Evolutionary conservation across 306 rosid genomes (phyloP), one percentile per base, ranked within the genome.

Genomic region (Myrica gale): DNA sequence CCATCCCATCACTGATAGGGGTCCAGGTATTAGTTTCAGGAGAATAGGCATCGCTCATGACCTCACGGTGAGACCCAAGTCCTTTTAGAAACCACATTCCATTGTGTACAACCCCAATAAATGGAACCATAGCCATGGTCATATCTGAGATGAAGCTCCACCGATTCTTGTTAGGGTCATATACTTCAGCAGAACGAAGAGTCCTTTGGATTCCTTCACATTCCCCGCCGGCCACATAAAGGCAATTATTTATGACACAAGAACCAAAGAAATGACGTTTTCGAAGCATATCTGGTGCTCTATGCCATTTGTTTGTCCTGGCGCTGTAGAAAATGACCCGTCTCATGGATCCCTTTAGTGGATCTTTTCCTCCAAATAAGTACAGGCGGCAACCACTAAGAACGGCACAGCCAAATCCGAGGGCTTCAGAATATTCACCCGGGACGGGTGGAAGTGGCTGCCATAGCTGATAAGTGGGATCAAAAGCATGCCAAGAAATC

Each of bases 361-460:
- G 97, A 88, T 96, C 98, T 82, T 83, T 96, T 72, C 99, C 99
- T 43, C 99, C 99, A 82, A 96, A 96, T 60, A 96, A 82, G 90
- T 96, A 96, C 6, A 96, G 88, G 82, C 89, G 97, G 81, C 98
- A 96, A 77, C 99, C 97, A n/a, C 98, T 96, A 48, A 96, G 97
- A 60, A 96, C 99, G 6, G 98, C 99, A 77, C 97, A 92, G 73
- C 99, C 99, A 78, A 96, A 96, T 75, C 99, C 99, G 73, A 96
- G 84, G 0, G 98, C 99, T 77, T 88, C 97, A 66, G 99, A 92
- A 80, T 96, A 96, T 84, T 96, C 99, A 37, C 76, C 88, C 9
- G 99, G 99, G 74, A 96, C 94, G 0, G 99, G 98, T 5, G 99
- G 99, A 68, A 96, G 97, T 48, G 98, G 93, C 81, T 92, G 99